Evolutionary conservation across 2,329 filamentous ascomycete species (phyloP).

Genomic region (Geosmithia putterillii): DNA sequence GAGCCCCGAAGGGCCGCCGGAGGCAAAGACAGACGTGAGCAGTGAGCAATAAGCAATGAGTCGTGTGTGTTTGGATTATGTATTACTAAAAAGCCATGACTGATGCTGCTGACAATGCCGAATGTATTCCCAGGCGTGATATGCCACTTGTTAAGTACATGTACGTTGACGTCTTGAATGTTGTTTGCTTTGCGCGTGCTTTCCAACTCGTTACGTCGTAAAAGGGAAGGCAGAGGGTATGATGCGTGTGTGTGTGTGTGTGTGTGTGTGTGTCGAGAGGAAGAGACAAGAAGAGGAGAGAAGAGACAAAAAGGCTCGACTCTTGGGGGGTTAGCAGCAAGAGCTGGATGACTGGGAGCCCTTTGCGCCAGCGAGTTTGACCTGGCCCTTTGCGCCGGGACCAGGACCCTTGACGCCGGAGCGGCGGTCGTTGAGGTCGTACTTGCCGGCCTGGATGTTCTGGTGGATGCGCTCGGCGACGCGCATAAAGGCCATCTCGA

Average conservation of each 20-base stretch:
- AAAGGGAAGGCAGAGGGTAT: neutral
- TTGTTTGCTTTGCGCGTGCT: no score
- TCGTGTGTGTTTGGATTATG: neutral
- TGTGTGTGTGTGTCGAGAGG: neutral
- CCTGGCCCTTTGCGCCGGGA: slow-evolving; percentile 30
- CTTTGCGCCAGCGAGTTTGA: slow-evolving; percentile 30
- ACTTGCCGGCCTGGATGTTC: slow-evolving; percentile 90
- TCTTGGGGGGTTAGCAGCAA: slow-evolving; percentile 29
- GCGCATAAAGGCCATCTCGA: slow-evolving; percentile 85
- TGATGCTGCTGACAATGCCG: neutral
- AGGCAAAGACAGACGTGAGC: no score
- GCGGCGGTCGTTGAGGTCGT: slow-evolving; percentile 85
- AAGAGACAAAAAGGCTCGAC: neutral
- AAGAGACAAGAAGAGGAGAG: neutral
- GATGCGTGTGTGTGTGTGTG: neutral
- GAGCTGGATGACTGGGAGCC: slow-evolving; percentile 21
- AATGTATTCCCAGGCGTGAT: neutral
- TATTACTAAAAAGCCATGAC: neutral
- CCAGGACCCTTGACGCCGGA: slow-evolving; percentile 75
- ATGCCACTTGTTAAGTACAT: no score
- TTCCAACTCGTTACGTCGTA: neutral
- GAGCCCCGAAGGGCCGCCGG: no score
- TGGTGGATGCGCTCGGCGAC: slow-evolving; percentile 93
- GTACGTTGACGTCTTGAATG: no score
- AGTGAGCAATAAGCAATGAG: neutral